Conservation (phyloP, 1,284 basidiomycete genomes). For the Malassezia psittaci region DNA sequence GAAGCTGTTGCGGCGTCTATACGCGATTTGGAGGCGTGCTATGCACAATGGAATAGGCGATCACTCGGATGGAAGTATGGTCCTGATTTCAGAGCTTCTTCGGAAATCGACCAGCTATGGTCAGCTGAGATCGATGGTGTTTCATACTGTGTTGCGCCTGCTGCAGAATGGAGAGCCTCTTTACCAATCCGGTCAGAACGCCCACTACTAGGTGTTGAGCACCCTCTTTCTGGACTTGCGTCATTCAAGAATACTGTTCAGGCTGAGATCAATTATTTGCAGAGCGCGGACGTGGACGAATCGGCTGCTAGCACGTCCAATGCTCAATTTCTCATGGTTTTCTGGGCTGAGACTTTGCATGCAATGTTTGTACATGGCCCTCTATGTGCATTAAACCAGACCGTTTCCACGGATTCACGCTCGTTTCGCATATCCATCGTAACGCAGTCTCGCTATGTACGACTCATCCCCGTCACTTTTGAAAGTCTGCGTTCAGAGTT, state of each 20-base stretch:
- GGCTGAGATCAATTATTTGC: constrained; percentile 4
- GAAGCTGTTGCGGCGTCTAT: constrained; percentile 1
- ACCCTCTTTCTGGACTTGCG: constrained; percentile 4
- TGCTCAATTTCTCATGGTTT: constrained; percentile 7
- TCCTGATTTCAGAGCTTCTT: neutral
- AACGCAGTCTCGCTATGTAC: constrained; percentile 1
- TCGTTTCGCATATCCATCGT: neutral
- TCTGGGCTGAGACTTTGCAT: constrained; percentile 14
- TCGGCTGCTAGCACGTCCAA: neutral
- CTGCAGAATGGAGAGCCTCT: neutral
- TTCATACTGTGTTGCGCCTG: neutral
- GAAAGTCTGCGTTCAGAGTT: constrained; percentile 11
- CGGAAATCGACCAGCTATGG: neutral
- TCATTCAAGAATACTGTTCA: constrained; percentile 4
- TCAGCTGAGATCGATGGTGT: neutral
- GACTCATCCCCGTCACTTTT: constrained; percentile 1
- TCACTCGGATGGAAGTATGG: constrained; percentile 5
- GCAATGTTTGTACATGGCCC: neutral
- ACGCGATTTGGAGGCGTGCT: constrained; percentile 9
- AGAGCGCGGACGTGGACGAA: neutral
- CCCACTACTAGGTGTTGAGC: neutral
- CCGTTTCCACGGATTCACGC: neutral
- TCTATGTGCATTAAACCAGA: neutral
- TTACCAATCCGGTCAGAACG: neutral
- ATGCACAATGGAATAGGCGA: constrained; percentile 5